phyloP scores from a whole-genome alignment of 2,329 filamentous ascomycete genomes.

The Karstenula rhodostoma region DNA sequence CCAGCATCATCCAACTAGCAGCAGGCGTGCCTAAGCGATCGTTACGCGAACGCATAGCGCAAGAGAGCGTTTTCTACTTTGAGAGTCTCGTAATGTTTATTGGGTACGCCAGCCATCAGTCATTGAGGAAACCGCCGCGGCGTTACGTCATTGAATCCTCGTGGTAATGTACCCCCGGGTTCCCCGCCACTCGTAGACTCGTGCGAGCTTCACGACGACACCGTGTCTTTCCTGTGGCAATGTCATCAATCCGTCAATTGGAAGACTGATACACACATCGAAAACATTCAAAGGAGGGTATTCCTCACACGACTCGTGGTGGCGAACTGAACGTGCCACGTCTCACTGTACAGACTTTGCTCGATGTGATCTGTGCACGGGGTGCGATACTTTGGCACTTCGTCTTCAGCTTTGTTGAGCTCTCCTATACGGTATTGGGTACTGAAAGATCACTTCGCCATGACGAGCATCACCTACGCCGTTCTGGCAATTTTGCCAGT shows the following conservation, averaged over 20 bases:
- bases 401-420: not conserved
- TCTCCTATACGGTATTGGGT: not conserved
- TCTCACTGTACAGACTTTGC: not conserved
- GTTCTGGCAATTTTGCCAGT: slow-evolving; percentile 31
- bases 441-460: slow-evolving; percentile 1
- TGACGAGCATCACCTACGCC: slow-evolving; percentile 29
- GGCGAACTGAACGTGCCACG: not conserved
- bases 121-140: not conserved
- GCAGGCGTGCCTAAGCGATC: not conserved
- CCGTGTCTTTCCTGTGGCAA: not conserved
- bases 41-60: not conserved
- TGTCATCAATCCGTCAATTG: not conserved
- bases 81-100: not conserved
- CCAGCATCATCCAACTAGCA: not conserved
- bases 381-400: not conserved
- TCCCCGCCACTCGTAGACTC: not conserved
- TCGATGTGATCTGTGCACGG: not conserved
- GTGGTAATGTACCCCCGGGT: not conserved
- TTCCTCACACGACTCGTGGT: not conserved
- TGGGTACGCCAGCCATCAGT: not conserved
- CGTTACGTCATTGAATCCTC: not conserved
- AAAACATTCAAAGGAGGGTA: not conserved
- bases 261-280: not conserved
- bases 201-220: not conserved
- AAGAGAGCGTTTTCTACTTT: not conserved